A percentile compares a stretch with the other conserved stretches of the same genome.
Evolutionary conservation across 1,139 yeast species (phyloP).

Genomic region (Sugiyamaella neomexicana): DNA sequence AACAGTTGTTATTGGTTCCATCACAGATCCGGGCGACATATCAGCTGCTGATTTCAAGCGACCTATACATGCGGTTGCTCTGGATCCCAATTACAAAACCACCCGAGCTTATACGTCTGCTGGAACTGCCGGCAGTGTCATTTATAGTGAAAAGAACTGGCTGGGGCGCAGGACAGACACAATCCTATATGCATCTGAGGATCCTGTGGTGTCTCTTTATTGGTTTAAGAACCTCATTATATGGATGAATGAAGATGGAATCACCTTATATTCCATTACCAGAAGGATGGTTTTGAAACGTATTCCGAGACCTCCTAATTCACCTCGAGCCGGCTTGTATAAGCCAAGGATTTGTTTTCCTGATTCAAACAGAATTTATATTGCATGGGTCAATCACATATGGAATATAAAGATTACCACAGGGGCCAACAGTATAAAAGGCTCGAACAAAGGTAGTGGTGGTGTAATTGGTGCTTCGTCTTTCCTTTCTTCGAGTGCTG

Average conservation of each 20-base stretch:
- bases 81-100: conserved; percentile 66
- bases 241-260: conserved; percentile 87
- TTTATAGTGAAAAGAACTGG: conserved; percentile 80
- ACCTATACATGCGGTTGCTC: conserved; percentile 83
- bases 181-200: conserved; percentile 58
- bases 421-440: conserved; percentile 7
- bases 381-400: conserved; percentile 82
- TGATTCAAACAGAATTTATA: conserved; percentile 64
- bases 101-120: conserved; percentile 76
- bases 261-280: conserved; percentile 43
- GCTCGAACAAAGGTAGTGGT: neutral
- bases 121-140: conserved; percentile 85
- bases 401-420: conserved; percentile 63
- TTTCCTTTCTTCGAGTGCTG: conserved; percentile 30
- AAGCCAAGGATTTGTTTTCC: conserved; percentile 77
- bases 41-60: conserved; percentile 80
- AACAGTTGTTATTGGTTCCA: conserved; percentile 77
- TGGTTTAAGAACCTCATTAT: conserved; percentile 62
- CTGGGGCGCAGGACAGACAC: conserved; percentile 75
- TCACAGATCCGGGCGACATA: conserved; percentile 61
- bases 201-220: conserved; percentile 71
- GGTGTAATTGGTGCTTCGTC: conserved; percentile 13
- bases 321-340: conserved; percentile 76
- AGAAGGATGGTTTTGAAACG: conserved; percentile 43
- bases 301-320: conserved; percentile 57